These are phyloP conservation scores for Kodamaea laetipori DNA, from an alignment of 805 yeast genomes.

Conservation along the genomic window DNA sequence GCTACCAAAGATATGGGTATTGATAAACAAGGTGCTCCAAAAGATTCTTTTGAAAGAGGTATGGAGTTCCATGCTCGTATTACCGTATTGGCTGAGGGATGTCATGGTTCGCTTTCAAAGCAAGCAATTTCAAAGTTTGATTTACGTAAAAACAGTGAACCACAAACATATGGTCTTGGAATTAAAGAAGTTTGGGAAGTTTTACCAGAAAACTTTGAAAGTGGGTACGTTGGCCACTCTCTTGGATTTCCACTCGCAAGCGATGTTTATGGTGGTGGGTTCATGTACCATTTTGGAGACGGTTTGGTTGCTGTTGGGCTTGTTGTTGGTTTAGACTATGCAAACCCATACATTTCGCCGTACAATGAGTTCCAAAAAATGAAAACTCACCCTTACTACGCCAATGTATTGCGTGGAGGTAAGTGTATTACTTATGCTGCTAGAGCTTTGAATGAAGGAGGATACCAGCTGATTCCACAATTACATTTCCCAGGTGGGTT, in stretches of 20 bases:
- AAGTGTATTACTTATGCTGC: conserved; percentile 94
- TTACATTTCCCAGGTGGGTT: conserved; percentile 95
- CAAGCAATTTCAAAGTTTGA: conserved; percentile 68
- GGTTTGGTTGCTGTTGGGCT: conserved; percentile 88
- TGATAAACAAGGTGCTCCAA: conserved; percentile 71
- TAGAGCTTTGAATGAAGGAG: conserved; percentile 96
- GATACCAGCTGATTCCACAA: conserved; percentile 88
- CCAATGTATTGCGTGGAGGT: conserved; percentile 77
- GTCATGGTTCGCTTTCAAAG: conserved; percentile 92
- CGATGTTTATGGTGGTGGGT: conserved; percentile 92
- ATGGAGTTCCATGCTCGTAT: conserved; percentile 94
- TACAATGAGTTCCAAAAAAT: conserved; percentile 93
- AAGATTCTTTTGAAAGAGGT: conserved; percentile 87
- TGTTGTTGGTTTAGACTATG: conserved; percentile 93
- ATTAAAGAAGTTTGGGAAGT: conserved; percentile 98
- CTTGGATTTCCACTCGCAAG: conserved; percentile 82
- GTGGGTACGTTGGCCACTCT: conserved; percentile 82
- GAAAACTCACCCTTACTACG: conserved; percentile 89
- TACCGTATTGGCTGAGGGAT: conserved; percentile 95
- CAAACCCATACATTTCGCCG: conserved; percentile 93
- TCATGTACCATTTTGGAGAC: conserved; percentile 95
- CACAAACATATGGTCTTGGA: conserved; percentile 95
- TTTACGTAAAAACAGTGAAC: conserved; percentile 62
- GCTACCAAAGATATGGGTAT: conserved; percentile 95
- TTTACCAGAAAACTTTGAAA: conserved; percentile 72